These are phyloP conservation scores for Aspergillus nomiae DNA, from an alignment of 2,329 filamentous ascomycete species.

Conservation along the genomic window DNA sequence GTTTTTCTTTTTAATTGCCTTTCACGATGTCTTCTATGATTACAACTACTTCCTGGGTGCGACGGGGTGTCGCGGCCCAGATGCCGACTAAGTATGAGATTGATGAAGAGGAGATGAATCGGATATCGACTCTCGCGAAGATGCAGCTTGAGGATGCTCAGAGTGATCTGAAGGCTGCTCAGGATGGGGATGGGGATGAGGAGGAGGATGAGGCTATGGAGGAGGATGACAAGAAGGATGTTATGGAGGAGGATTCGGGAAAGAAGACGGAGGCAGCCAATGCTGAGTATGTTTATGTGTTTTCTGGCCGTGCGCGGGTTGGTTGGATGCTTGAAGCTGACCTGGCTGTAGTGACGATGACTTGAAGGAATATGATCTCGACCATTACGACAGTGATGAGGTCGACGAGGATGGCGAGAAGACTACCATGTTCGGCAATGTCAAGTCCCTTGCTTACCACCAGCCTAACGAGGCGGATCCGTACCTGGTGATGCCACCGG, in stretches of 20 bases:
- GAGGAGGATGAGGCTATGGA: conserved; percentile 39
- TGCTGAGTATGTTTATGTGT: conserved; percentile 11
- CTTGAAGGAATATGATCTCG: conserved; percentile 92
- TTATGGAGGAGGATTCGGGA: conserved; percentile 21
- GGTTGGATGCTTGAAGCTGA: conserved; percentile 11
- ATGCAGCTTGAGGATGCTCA: conserved; percentile 89
- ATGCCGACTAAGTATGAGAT: conserved; percentile 76
- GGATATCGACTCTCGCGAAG: conserved; percentile 73
- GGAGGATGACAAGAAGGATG: conserved; percentile 27
- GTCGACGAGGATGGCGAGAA: conserved; percentile 67
- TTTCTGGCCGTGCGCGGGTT: neutral
- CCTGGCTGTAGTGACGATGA: conserved; percentile 63
- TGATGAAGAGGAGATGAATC: conserved; percentile 73
- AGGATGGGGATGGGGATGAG: conserved; percentile 50
- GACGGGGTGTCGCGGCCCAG: conserved; percentile 72
- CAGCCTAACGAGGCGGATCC: conserved; percentile 92
- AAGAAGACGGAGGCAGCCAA: conserved; percentile 22
- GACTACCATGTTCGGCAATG: conserved; percentile 92
- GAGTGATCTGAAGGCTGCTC: conserved; percentile 76
- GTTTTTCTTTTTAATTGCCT: conserved; percentile 3
- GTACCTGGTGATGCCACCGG: conserved; percentile 85
- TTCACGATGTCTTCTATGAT: conserved; percentile 63
- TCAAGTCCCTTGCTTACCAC: conserved; percentile 92
- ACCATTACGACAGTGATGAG: conserved; percentile 89
- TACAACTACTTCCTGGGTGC: conserved; percentile 74